phyloP scores from a whole-genome alignment of 2,329 filamentous ascomycete species.

The Ophiocordyceps unilateralis region DNA sequence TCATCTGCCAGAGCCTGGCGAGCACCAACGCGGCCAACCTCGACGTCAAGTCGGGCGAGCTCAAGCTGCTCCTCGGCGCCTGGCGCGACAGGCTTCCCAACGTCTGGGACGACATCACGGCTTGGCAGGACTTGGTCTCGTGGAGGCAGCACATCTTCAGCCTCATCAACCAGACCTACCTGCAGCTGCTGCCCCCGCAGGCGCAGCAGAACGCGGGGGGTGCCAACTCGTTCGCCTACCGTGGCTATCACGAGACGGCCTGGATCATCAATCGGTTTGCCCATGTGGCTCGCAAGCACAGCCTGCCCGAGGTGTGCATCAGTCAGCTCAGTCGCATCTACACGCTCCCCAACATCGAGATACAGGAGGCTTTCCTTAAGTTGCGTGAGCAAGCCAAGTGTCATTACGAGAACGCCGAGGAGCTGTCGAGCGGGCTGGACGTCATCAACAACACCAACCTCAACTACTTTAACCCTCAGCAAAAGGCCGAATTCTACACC shows the following conservation, averaged over 20 bases:
- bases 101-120: conserved; percentile 98
- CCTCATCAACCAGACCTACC: conserved; percentile 87
- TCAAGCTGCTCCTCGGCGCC: conserved; percentile 82
- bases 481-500: conserved; percentile 98
- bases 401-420: conserved; percentile 89
- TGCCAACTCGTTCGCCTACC: conserved; percentile 78
- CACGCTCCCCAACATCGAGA: conserved; percentile 96
- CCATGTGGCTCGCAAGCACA: conserved; percentile 93
- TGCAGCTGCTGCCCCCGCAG: conserved; percentile 65
- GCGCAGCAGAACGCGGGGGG: conserved; percentile 62
- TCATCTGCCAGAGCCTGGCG: conserved; percentile 83
- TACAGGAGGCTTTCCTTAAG: conserved; percentile 97
- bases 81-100: conserved; percentile 95
- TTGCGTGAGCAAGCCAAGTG: conserved; percentile 97
- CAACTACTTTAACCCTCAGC: conserved; percentile 89
- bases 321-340: conserved; percentile 95
- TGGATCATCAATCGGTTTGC: conserved; percentile 99
- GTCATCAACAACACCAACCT: conserved; percentile 99
- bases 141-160: conserved; percentile 99
- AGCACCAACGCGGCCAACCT: conserved; percentile 72
- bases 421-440: conserved; percentile 82
- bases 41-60: conserved; percentile 85
- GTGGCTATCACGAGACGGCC: conserved; percentile 94
- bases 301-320: conserved; percentile 92
- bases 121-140: conserved; percentile 98